A percentile compares a stretch with the other conserved stretches of the same genome.
phyloP scores from a whole-genome alignment of 83 land plant genomes.

The Isoetes engelmannii region DNA sequence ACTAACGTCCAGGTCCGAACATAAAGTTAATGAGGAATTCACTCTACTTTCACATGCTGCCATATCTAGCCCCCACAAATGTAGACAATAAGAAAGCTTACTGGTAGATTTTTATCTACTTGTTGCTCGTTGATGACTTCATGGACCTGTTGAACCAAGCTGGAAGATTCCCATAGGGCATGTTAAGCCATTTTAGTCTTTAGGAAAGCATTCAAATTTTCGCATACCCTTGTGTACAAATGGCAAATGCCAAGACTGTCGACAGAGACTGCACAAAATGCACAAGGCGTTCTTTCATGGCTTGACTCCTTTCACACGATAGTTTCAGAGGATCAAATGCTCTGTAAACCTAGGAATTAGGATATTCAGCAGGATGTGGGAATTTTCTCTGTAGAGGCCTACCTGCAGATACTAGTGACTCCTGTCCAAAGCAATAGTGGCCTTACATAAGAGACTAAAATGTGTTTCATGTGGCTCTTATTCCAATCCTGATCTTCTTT shows the following conservation, averaged over 20 bases:
- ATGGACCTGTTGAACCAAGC: too few species aligned
- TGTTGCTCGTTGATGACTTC: too few species aligned
- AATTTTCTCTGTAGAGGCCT: neutral
- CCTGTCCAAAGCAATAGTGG: conserved; percentile 2
- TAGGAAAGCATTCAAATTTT: too few species aligned
- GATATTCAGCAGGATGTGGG: neutral
- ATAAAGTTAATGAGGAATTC: too few species aligned
- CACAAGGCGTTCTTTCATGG: conserved; percentile 63
- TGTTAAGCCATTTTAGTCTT: too few species aligned
- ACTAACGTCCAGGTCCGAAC: too few species aligned
- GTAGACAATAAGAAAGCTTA: too few species aligned
- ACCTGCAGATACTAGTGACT: conserved; percentile 2
- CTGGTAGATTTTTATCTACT: too few species aligned
- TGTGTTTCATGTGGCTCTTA: conserved; percentile 1
- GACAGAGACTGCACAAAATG: conserved; percentile 72
- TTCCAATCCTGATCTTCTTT: neutral
- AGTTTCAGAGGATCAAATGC: conserved; percentile 64
- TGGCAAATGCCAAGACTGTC: conserved; percentile 76
- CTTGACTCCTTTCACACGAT: conserved; percentile 66
- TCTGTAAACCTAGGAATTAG: conserved; percentile 28
- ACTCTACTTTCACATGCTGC: too few species aligned
- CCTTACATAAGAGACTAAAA: neutral
- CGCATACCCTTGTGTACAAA: conserved; percentile 32
- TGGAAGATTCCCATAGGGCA: too few species aligned
- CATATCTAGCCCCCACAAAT: too few species aligned